Base-by-base conservation (phyloP, 805 yeast genomes). In the Sugiyamaella mastotermitis region DNA sequence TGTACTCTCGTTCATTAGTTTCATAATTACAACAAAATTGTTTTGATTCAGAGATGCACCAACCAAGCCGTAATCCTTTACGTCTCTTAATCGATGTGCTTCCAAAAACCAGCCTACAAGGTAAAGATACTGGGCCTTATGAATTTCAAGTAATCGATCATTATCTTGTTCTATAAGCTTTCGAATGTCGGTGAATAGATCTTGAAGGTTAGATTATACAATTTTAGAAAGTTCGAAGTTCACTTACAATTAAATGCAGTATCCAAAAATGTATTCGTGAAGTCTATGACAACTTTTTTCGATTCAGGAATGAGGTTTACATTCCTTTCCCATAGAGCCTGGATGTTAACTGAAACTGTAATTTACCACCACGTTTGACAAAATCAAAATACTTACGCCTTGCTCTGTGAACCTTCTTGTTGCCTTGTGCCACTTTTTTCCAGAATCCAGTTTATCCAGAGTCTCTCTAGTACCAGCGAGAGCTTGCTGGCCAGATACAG, bases 401-500 rank as follows among this genome's bases (percentile, higher is more conserved):
- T 33, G 13, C 13, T 40, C 43, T 9, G 19, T 27, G 17, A 27
- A 7, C 14, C 30, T 27, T 11, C 7, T 17, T 13, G 18, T 10
- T 27, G 17, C 57, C 45, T 68, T 68, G 37, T 68, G 69, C 85
- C 90, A 83, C 41, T 69, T 74, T 52, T 83, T 83, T 17, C 76
- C 64, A 9, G 69, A 60, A 52, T 90, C 96, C 21, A 90, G 61
- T 31, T 75, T 71, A 17, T 73, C 71, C 24, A 90, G 58, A 0
- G 87, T 65, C 31, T 74, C 68, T n/a, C 60, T 53, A 6, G 69
- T 68, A 31, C 69, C 65, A 8, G 66, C 49, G 3, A 82, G 51
- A 3, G 79, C 85, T 20, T 74, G 72, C 48, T 83, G 88, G 2
- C 94, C 92, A 2, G 92, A 71, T 1, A 86, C 71, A 4, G 84